phyloP scores from a whole-genome alignment of 495 filamentous ascomycete species.

The Talaromyces stipitatus region DNA sequence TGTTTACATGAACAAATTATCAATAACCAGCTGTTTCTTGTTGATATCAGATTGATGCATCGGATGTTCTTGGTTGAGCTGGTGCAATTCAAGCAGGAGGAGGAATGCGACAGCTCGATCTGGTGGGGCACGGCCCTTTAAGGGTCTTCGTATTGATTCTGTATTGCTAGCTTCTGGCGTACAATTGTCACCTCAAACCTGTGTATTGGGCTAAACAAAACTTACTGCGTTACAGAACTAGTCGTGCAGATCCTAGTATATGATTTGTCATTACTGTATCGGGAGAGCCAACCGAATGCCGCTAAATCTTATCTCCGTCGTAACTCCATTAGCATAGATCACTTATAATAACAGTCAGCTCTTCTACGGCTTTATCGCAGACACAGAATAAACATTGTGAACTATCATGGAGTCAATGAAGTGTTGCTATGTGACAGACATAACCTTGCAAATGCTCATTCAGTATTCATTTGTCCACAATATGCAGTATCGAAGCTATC shows the following conservation, averaged over 20 bases:
- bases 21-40: not conserved
- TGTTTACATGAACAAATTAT: too few species aligned
- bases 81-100: not conserved
- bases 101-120: not conserved
- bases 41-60: not conserved
- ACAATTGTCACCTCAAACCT: not conserved
- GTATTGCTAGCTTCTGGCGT: not conserved
- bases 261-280: not conserved
- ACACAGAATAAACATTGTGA: too few species aligned
- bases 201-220: not conserved
- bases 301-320: not conserved
- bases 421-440: too few species aligned
- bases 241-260: too few species aligned
- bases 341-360: too few species aligned
- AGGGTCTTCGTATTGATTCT: not conserved
- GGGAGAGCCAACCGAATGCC: not conserved
- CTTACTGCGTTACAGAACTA: not conserved
- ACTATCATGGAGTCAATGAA: too few species aligned
- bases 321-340: too few species aligned
- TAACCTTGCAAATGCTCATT: too few species aligned
- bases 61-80: not conserved
- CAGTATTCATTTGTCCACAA: too few species aligned
- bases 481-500: too few species aligned
- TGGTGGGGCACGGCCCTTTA: not conserved
- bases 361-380: too few species aligned